Percentiles rank a stretch among this genome's conserved stretches.
phyloP scores from a whole-genome alignment of 768 basidiomycete genomes.

The Podaxis mareebaensis region DNA sequence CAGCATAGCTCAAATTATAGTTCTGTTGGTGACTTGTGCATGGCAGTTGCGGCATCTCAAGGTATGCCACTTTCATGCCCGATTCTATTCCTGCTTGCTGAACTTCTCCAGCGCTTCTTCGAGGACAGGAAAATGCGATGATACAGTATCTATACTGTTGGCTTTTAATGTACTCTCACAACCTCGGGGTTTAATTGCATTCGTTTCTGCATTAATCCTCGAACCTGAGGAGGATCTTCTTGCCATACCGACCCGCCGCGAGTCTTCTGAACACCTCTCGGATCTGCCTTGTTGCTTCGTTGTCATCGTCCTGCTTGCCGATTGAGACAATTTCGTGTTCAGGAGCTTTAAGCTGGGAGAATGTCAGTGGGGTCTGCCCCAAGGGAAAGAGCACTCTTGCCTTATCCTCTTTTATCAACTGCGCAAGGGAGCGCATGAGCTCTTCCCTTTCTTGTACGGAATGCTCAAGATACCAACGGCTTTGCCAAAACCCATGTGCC shows the following conservation, averaged over 20 bases:
- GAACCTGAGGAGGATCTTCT: slow-evolving; percentile 44
- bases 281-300: slow-evolving; percentile 44
- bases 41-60: slow-evolving; percentile 95
- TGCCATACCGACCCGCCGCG: slow-evolving; percentile 37
- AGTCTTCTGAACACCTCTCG: slow-evolving; percentile 47
- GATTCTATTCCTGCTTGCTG: slow-evolving; percentile 2
- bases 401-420: slow-evolving; percentile 56
- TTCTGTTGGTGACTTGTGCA: slow-evolving; percentile 80
- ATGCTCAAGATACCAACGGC: slow-evolving; percentile 61
- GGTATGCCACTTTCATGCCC: slow-evolving; percentile 44
- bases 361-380: slow-evolving; percentile 10
- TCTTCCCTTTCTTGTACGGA: slow-evolving; percentile 47
- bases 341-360: slow-evolving; percentile 60
- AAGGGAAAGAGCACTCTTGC: slow-evolving; percentile 30
- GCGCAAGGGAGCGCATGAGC: slow-evolving; percentile 51
- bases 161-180: slow-evolving; percentile 9
- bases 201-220: slow-evolving; percentile 19
- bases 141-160: slow-evolving; percentile 19
- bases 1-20: slow-evolving; percentile 81
- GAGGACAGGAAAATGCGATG: slow-evolving; percentile 82
- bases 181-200: slow-evolving; percentile 11
- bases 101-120: slow-evolving; percentile 66
- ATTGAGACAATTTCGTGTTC: slow-evolving; percentile 70
- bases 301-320: slow-evolving; percentile 33
- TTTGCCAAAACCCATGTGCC: slow-evolving; percentile 79